Conservation (phyloP, 352 stramenopile species). For the Globisporangium polare region DNA sequence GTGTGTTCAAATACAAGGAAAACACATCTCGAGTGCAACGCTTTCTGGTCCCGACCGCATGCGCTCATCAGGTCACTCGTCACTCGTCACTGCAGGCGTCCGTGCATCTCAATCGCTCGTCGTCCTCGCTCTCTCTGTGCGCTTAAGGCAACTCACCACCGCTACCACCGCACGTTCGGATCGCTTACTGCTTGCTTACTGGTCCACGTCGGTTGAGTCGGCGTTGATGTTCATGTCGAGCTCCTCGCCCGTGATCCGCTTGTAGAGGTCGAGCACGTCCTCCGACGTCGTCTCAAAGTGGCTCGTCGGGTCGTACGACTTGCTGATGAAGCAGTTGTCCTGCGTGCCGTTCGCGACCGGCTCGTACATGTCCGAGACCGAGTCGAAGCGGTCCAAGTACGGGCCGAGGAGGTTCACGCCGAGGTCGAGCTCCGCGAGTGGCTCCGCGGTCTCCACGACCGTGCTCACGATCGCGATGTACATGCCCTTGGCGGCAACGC, state of each 20-base stretch:
- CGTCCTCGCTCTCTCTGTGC: background rate
- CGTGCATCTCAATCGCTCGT: background rate
- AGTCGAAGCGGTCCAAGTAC: conserved; percentile 97
- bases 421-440: conserved; percentile 93
- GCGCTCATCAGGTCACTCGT: background rate
- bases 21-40: background rate
- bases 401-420: conserved; percentile 95
- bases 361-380: conserved; percentile 94
- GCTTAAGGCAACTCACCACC: background rate
- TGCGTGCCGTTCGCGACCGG: conserved; percentile 86
- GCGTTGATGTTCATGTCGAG: conserved; percentile 98
- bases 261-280: conserved; percentile 97
- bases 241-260: conserved; percentile 96
- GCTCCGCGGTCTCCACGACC: conserved; percentile 95
- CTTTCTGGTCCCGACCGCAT: background rate
- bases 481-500: conserved; percentile 94
- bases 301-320: conserved; percentile 89
- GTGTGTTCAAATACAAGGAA: background rate
- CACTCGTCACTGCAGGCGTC: background rate
- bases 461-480: conserved; percentile 99
- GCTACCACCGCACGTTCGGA: background rate
- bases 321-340: conserved; percentile 98
- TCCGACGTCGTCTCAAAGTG: conserved; percentile 98
- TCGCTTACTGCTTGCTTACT: conserved; percentile 41
- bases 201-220: conserved; percentile 93